Percentiles rank a stretch among this genome's conserved stretches.
Evolutionary conservation across 805 yeast species (phyloP).

Genomic region (Wickerhamomyces subpelliculosus): DNA sequence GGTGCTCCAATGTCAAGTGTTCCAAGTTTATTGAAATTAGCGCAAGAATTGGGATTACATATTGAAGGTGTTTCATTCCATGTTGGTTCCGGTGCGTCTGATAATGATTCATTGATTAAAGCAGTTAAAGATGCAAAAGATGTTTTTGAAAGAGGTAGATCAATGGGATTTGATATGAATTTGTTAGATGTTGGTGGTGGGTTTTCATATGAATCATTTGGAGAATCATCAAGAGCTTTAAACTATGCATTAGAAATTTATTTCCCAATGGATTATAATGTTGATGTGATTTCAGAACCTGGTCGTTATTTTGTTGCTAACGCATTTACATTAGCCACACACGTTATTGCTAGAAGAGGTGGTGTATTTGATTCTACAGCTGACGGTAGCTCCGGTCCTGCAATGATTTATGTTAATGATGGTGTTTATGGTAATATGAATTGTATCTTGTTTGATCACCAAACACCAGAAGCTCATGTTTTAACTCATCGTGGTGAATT

Average conservation of each 20-base stretch:
- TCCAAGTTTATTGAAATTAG: constrained; percentile 47
- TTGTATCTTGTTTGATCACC: constrained; percentile 91
- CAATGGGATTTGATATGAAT: constrained; percentile 40
- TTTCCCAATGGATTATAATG: constrained; percentile 45
- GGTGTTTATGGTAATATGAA: constrained; percentile 96
- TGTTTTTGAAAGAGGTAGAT: constrained; percentile 55
- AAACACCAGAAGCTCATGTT: constrained; percentile 63
- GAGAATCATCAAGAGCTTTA: constrained; percentile 50
- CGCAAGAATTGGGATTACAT: constrained; percentile 52
- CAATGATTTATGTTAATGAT: constrained; percentile 85
- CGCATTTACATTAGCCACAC: constrained; percentile 78
- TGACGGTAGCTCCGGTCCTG: constrained; percentile 28
- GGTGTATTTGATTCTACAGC: constrained; percentile 22
- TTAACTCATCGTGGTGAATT: constrained; percentile 48
- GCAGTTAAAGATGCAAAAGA: constrained; percentile 67
- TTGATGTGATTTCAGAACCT: constrained; percentile 78
- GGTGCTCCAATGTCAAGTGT: constrained; percentile 67
- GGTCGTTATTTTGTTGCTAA: constrained; percentile 85
- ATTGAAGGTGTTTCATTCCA: constrained; percentile 90
- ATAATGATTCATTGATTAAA: constrained; percentile 53
- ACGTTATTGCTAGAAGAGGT: constrained; percentile 79
- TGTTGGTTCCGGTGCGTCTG: constrained; percentile 90
- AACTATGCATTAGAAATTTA: constrained; percentile 44
- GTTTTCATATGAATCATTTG: constrained; percentile 59
- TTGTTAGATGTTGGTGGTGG: constrained; percentile 93